Percentiles rank a stretch among this genome's conserved stretches.
phyloP scores from a whole-genome alignment of 371 early-diverging fungal species.

The Choanephora cucurbitarum region DNA sequence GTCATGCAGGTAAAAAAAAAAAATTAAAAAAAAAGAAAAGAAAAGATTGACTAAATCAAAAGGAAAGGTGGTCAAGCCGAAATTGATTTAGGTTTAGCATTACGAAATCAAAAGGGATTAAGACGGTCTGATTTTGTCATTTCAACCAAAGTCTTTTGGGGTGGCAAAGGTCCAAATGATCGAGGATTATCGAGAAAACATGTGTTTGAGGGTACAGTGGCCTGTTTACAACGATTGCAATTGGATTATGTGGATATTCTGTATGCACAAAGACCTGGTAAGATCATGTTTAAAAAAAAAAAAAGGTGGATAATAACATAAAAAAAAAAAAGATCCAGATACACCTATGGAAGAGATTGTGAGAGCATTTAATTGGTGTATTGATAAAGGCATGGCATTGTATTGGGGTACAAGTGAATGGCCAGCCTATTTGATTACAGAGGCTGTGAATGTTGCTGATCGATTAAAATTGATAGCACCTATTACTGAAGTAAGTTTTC shows the following conservation, averaged over 20 bases:
- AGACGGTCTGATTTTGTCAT: slow-evolving; percentile 76
- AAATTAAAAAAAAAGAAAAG: no score
- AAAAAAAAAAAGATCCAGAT: slow-evolving; percentile 39
- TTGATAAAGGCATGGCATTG: slow-evolving; percentile 81
- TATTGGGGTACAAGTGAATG: slow-evolving; percentile 92
- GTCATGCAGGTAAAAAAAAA: slow-evolving; percentile 54
- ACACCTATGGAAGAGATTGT: slow-evolving; percentile 86
- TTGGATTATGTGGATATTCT: slow-evolving; percentile 83
- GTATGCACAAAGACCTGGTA: slow-evolving; percentile 83
- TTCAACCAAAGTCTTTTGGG: slow-evolving; percentile 87
- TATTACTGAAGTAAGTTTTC: slow-evolving; percentile 48
- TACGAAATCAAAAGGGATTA: slow-evolving; percentile 65
- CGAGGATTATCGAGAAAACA: slow-evolving; percentile 85
- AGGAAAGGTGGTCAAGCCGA: slow-evolving; percentile 81
- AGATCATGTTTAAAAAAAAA: background rate
- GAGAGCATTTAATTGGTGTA: slow-evolving; percentile 84
- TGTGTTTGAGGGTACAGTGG: slow-evolving; percentile 81
- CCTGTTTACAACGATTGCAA: slow-evolving; percentile 72
- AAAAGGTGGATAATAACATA: slow-evolving; percentile 18
- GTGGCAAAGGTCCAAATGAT: slow-evolving; percentile 80
- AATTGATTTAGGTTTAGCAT: slow-evolving; percentile 76
- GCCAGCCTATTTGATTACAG: slow-evolving; percentile 78
- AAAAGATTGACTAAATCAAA: no score
- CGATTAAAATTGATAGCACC: slow-evolving; percentile 71
- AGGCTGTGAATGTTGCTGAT: slow-evolving; percentile 75